These are phyloP conservation scores for Entomortierella beljakovae DNA, from an alignment of 192 early-diverging fungal species.

Conservation along the genomic window DNA sequence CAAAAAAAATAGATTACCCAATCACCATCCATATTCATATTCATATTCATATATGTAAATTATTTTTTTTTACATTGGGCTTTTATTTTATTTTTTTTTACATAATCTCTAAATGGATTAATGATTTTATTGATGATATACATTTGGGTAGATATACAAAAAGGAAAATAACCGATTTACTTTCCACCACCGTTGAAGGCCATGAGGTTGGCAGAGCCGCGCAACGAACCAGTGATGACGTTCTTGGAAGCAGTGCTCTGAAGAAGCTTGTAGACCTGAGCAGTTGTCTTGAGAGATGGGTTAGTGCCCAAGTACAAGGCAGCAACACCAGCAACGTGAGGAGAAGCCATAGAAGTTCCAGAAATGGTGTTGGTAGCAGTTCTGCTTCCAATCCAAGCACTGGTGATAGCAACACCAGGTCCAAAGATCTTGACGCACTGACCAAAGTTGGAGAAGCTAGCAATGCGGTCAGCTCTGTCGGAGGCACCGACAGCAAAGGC, in stretches of 20 bases:
- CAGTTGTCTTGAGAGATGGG: background rate
- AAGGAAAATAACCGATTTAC: too few species aligned
- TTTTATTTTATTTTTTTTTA: too few species aligned
- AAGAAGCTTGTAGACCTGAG: constrained; percentile 9
- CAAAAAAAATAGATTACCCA: too few species aligned
- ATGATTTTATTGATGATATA: too few species aligned
- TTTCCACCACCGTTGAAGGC: constrained; percentile 24
- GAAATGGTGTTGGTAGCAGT: constrained; percentile 52
- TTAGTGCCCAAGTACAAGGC: constrained; percentile 57
- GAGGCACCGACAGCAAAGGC: constrained; percentile 92
- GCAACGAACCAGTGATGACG: constrained; percentile 14
- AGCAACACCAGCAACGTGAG: constrained; percentile 63
- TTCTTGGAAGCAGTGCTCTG: background rate
- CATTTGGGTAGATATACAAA: too few species aligned
- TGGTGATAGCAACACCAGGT: constrained; percentile 88
- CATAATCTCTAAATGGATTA: too few species aligned
- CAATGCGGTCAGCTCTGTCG: constrained; percentile 80
- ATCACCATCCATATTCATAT: too few species aligned
- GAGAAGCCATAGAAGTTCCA: constrained; percentile 69
- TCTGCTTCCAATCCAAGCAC: constrained; percentile 49
- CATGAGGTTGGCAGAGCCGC: constrained; percentile 18
- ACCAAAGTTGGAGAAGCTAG: constrained; percentile 87
- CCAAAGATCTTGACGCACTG: constrained; percentile 95
- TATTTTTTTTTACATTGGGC: too few species aligned
- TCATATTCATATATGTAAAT: too few species aligned